phyloP scores from a whole-genome alignment of 768 basidiomycete species.

The Termitomyces sp. region DNA sequence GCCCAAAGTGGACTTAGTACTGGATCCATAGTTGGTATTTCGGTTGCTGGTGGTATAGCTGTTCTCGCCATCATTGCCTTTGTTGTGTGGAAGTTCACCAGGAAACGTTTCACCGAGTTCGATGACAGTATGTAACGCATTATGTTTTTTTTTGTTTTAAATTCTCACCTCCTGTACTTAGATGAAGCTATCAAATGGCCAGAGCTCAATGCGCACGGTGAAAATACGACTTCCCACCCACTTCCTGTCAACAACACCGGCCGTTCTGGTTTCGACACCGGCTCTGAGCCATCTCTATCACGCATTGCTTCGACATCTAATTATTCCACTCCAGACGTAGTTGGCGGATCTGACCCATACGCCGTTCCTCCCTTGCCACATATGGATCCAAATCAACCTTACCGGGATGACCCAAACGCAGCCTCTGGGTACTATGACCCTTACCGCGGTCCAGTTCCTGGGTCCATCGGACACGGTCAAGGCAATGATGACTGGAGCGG shows the following conservation, averaged over 20 bases:
- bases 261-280: constrained; percentile 68
- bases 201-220: constrained; percentile 67
- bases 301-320: constrained; percentile 41
- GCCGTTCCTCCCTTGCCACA: constrained; percentile 81
- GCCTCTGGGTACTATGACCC: constrained; percentile 66
- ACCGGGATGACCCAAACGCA: constrained; percentile 61
- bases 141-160: background rate
- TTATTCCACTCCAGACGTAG: constrained; percentile 46
- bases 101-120: constrained; percentile 70
- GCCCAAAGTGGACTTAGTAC: constrained; percentile 43
- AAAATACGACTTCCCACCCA: constrained; percentile 44
- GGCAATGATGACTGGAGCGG: constrained; percentile 31
- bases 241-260: constrained; percentile 68
- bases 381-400: constrained; percentile 72
- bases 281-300: constrained; percentile 51
- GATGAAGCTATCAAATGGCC: constrained; percentile 91
- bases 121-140: constrained; percentile 62
- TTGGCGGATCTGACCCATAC: constrained; percentile 57
- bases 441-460: constrained; percentile 71
- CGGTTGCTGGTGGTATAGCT: constrained; percentile 77
- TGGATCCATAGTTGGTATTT: constrained; percentile 74
- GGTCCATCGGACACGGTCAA: constrained; percentile 48
- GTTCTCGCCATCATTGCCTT: constrained; percentile 66
- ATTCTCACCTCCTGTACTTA: constrained; percentile 19
- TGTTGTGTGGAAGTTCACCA: constrained; percentile 82